Base-by-base conservation (phyloP, 257 asterid genomes). In the Solanum lycopersicoides region DNA sequence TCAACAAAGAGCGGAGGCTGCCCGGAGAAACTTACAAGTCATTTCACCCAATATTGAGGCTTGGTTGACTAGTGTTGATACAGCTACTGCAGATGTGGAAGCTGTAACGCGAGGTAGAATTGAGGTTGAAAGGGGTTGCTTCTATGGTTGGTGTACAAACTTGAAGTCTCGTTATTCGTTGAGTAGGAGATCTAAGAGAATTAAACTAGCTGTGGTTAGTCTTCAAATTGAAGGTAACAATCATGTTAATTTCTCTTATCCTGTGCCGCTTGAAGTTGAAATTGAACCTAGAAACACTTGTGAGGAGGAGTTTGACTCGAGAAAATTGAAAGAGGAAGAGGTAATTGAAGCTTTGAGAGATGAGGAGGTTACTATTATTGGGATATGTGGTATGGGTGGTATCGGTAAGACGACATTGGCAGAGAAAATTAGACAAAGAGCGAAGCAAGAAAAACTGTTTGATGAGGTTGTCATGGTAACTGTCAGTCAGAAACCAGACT, bases 131-230 rank as follows among this genome's bases (percentile, higher is more conserved):
- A 44, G 15, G 4, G 50, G 50, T 45, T 47, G 56, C 18, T 47
- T 47, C 56, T 47, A 47, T 47, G 86, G 90, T 9, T 37, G 63
- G 68, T 68, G 76, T 50, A 83, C 71, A 44, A 86, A 87, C 44
- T 30, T 86, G 65, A 84, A 44, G 83, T 65, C 68, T 45, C 69
- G 76, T 13, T 83, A 86, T 42, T 65, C 13, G 35, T 18, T 86
- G 69, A 84, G 88, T 79, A 86, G 72, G 80, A 87, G 77, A 66
- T 86, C 69, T 23, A 69, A 83, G 30, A 39, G 79, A 74, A 87
- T 87, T 60, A 32, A 66, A 16, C 14, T 65, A 32, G 20, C 34
- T 25, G 69, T 32, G 11, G 5, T 37, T 50, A 59, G 28, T 79
- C 84, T 89, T 68, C 88, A 79, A 30, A 39, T 30, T 41, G 87